A percentile compares a stretch with the other conserved stretches of the same genome.
Evolutionary conservation across 2,329 filamentous ascomycete genomes (phyloP).

Genomic region (Sarocladiaceae sp.): DNA sequence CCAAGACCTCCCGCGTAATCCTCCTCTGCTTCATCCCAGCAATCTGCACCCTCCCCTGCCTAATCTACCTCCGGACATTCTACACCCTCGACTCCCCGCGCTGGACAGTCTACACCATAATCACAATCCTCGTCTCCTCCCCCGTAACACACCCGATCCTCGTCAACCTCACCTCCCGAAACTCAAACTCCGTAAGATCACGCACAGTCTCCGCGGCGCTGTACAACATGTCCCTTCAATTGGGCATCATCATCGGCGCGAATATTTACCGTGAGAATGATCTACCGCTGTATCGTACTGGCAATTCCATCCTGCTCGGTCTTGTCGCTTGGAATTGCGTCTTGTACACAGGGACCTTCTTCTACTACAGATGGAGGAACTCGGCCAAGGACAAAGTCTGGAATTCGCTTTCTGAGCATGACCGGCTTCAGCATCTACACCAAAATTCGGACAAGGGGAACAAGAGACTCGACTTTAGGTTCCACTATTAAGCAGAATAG

Average conservation of each 20-base stretch:
- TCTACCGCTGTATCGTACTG: slow-evolving; percentile 13
- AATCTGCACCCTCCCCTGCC: slow-evolving; percentile 56
- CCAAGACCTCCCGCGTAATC: slow-evolving; percentile 22
- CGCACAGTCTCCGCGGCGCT: slow-evolving; percentile 58
- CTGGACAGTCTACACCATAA: slow-evolving; percentile 37
- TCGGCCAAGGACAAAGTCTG: not conserved
- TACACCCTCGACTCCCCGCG: slow-evolving; percentile 20
- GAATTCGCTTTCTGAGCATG: not conserved
- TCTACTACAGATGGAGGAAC: not conserved
- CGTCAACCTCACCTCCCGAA: slow-evolving; percentile 26
- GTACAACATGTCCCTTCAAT: slow-evolving; percentile 54
- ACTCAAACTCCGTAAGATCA: slow-evolving; percentile 57
- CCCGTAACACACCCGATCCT: slow-evolving; percentile 16
- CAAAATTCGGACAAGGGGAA: not conserved
- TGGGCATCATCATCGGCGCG: slow-evolving; percentile 34
- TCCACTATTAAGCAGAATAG: too few species aligned
- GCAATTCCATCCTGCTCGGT: not conserved
- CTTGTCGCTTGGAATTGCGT: not conserved
- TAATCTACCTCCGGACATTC: slow-evolving; percentile 45
- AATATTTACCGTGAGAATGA: slow-evolving; percentile 33
- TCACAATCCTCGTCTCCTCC: slow-evolving; percentile 36
- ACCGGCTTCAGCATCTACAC: not conserved
- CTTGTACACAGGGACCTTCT: not conserved
- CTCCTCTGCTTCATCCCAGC: slow-evolving; percentile 45
- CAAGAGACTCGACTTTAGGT: not conserved